Percentiles rank a stretch among this genome's conserved stretches.
These are phyloP conservation scores for Ascochyta lentis DNA, from an alignment of 2,329 filamentous ascomycete species.

Conservation along the genomic window DNA sequence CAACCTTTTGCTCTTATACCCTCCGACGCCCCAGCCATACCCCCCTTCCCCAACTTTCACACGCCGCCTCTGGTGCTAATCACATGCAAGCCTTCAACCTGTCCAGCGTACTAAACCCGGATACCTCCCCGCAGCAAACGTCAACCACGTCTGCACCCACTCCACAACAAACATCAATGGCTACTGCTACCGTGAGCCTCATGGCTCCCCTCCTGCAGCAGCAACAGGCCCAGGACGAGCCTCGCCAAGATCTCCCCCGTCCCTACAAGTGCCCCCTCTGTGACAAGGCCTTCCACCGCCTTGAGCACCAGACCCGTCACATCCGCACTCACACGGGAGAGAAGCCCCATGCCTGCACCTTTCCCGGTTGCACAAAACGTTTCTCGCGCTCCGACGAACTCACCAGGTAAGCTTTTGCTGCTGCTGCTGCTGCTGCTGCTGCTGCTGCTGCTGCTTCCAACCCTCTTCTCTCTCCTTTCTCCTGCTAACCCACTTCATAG, in stretches of 20 bases:
- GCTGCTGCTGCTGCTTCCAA: background rate
- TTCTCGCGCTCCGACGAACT: slow-evolving; percentile 97
- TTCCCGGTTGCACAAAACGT: slow-evolving; percentile 93
- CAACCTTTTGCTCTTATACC: slow-evolving; percentile 38
- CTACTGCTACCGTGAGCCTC: slow-evolving; percentile 56
- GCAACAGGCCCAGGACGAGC: slow-evolving; percentile 56
- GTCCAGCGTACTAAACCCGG: slow-evolving; percentile 50
- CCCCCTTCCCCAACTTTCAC: slow-evolving; percentile 44
- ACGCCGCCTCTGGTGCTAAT: slow-evolving; percentile 45
- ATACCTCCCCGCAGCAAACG: slow-evolving; percentile 24
- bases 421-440: background rate
- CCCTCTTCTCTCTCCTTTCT: background rate
- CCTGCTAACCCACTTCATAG: slow-evolving; percentile 52
- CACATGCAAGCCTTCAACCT: slow-evolving; percentile 49
- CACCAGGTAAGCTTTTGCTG: slow-evolving; percentile 57
- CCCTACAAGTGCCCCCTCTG: slow-evolving; percentile 99
- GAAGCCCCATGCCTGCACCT: slow-evolving; percentile 96
- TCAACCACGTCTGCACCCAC: slow-evolving; percentile 15
- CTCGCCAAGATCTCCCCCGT: slow-evolving; percentile 84
- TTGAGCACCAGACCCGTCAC: slow-evolving; percentile 91
- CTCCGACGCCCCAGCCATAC: slow-evolving; percentile 47
- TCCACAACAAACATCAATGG: slow-evolving; percentile 39
- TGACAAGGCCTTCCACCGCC: slow-evolving; percentile 96
- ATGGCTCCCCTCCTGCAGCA: slow-evolving; percentile 68
- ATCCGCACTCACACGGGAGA: slow-evolving; percentile 98